Evolutionary conservation across 352 stramenopile species (phyloP), one percentile per base, ranked within the genome.

Genomic region (Phytophthora rubi): DNA sequence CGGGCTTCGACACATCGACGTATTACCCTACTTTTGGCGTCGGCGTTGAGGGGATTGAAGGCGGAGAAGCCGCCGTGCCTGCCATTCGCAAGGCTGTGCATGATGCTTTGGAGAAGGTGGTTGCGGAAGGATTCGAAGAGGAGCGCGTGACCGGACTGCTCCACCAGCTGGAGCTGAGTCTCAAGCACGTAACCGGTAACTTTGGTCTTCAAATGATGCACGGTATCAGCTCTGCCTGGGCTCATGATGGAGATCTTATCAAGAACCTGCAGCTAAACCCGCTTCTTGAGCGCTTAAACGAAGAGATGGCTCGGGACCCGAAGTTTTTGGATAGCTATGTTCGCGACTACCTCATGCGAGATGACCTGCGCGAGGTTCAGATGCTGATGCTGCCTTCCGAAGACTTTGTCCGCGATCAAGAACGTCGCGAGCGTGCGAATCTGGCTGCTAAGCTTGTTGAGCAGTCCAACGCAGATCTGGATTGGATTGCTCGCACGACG

Each of bases 131-230:
- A 5, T 95, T 95, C 63, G 85, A 95, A 18, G 73, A 80, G 15
- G 83, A 92, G 63, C 80, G 85, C 28, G 87, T 95, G 21, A 78
- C 86, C 6, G 86, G 82, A 6, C 47, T 95, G 68, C 66, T 95
- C 39, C 88, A 95, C 55, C 88, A 95, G 68, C 68, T 95, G 26
- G 88, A 95, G 64, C 68, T 95, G 57, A 91, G 82, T 64, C 72
- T 89, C n/a, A 95, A 95, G 63, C 86, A 95, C 65, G 86, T 95
- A 28, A 83, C 88, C 0, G 83, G 85, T 52, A 92, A 94, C 59
- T 95, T 95, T 79, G 88, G 88, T 0, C 70, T 95, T 61, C 86
- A 87, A 18, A 64, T 94, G 16, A 86, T 95, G 83, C 86, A 92
- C 55, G 84, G 79, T 2, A 70, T 85, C 9, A 90, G 82, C 64